Percentiles rank a stretch among this genome's conserved stretches.
Evolutionary conservation across 352 stramenopile genomes (phyloP).

Genomic region (Thalassiosira hispida): DNA sequence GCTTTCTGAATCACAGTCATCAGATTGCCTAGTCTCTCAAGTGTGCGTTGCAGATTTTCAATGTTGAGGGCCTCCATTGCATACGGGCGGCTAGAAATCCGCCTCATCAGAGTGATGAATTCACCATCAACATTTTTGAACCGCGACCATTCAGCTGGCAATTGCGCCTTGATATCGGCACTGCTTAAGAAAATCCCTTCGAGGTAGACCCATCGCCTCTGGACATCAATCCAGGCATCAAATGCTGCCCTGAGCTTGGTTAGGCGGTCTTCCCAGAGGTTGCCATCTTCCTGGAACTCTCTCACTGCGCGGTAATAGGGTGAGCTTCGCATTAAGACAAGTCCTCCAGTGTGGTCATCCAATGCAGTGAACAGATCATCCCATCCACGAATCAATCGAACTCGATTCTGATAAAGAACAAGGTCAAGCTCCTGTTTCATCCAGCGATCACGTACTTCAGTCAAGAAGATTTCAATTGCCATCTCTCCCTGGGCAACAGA

Average conservation of each 20-base stretch:
- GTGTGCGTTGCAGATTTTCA: constrained; percentile 85
- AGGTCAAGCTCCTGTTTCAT: constrained; percentile 86
- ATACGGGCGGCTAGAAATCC: constrained; percentile 94
- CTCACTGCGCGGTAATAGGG: constrained; percentile 96
- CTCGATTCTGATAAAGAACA: constrained; percentile 88
- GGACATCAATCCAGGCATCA: constrained; percentile 94
- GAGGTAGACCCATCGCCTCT: constrained; percentile 91
- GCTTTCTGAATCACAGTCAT: constrained; percentile 99
- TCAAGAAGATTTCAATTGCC: constrained; percentile 98
- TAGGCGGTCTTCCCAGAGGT: constrained; percentile 97
- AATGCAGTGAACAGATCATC: constrained; percentile 99
- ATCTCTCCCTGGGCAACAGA: constrained; percentile 98
- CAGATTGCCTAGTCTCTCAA: constrained; percentile 88
- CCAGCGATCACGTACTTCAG: constrained; percentile 89
- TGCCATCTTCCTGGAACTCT: constrained; percentile 97
- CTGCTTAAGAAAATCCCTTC: constrained; percentile 94
- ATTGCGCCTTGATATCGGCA: constrained; percentile 91
- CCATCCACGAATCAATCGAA: constrained; percentile 98
- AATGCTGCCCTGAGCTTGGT: constrained; percentile 96
- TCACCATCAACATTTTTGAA: constrained; percentile 87
- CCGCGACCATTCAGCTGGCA: constrained; percentile 91
- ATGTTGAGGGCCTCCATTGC: constrained; percentile 93
- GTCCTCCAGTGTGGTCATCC: constrained; percentile 99
- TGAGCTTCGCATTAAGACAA: constrained; percentile 98
- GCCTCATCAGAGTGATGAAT: constrained; percentile 88